Percentiles rank a stretch among this genome's conserved stretches.
Evolutionary conservation across 768 basidiomycete species (phyloP).

Genomic region (Podaxis pistillaris): DNA sequence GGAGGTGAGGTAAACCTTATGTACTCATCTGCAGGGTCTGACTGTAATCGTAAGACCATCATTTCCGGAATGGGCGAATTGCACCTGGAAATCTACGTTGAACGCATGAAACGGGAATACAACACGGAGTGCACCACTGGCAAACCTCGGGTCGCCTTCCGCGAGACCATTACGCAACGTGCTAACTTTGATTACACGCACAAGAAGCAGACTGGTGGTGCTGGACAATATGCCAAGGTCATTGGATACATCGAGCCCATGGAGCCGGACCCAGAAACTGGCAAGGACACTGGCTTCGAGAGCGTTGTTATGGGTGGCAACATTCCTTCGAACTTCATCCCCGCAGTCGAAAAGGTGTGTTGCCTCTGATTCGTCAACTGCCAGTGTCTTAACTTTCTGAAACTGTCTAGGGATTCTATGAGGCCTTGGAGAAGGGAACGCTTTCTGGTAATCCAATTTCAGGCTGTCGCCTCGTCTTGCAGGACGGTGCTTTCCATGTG

Average conservation of each 20-base stretch:
- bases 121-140: slow-evolving; percentile 91
- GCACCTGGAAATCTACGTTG: slow-evolving; percentile 98
- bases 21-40: neutral
- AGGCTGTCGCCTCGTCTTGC: slow-evolving; percentile 82
- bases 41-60: slow-evolving; percentile 64
- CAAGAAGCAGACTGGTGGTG: slow-evolving; percentile 98
- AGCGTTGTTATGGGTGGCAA: slow-evolving; percentile 89
- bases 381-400: neutral
- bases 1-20: slow-evolving; percentile 55
- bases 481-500: slow-evolving; percentile 89
- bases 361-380: neutral
- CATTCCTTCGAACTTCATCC: slow-evolving; percentile 89
- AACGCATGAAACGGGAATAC: slow-evolving; percentile 98
- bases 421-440: slow-evolving; percentile 89
- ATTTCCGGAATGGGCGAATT: slow-evolving; percentile 99
- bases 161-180: slow-evolving; percentile 86
- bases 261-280: slow-evolving; percentile 66
- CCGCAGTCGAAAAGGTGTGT: slow-evolving; percentile 87
- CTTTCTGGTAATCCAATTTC: slow-evolving; percentile 86
- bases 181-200: slow-evolving; percentile 89
- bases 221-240: slow-evolving; percentile 95
- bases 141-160: slow-evolving; percentile 94
- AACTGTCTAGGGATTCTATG: slow-evolving; percentile 78
- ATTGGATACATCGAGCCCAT: slow-evolving; percentile 91
- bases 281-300: slow-evolving; percentile 83